Conservation (phyloP, 1,284 basidiomycete species). For the Ceratorhiza oryzae-sativae region DNA sequence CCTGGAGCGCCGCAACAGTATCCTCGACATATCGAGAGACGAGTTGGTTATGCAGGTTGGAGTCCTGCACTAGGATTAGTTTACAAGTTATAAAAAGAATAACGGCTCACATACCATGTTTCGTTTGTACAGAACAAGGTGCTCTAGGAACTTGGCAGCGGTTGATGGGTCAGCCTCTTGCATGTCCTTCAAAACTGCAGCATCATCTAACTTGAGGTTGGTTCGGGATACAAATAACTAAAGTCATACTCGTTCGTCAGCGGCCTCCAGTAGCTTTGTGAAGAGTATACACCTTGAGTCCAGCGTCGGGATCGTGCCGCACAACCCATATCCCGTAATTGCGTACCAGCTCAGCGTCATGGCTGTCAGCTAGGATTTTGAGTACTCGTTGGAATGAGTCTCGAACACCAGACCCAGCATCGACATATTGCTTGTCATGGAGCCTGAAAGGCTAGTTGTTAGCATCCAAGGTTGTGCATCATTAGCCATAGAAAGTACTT, state of each 20-base stretch:
- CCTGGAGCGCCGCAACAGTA: slow-evolving; percentile 56
- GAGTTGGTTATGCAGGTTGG: slow-evolving; percentile 65
- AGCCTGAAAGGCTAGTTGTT: slow-evolving; percentile 58
- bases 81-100: slow-evolving; percentile 5
- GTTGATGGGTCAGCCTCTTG: slow-evolving; percentile 54
- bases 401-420: slow-evolving; percentile 60
- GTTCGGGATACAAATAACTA: slow-evolving; percentile 64
- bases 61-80: slow-evolving; percentile 55
- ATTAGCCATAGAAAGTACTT: slow-evolving; percentile 60
- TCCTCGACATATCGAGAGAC: slow-evolving; percentile 64
- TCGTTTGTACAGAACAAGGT: slow-evolving; percentile 74
- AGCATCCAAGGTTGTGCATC: background rate
- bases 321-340: slow-evolving; percentile 85
- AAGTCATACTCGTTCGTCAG: background rate
- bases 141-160: slow-evolving; percentile 77
- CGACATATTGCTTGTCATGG: slow-evolving; percentile 71
- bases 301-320: slow-evolving; percentile 69
- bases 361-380: slow-evolving; percentile 64
- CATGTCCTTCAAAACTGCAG: slow-evolving; percentile 53
- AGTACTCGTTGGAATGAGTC: slow-evolving; percentile 78
- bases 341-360: slow-evolving; percentile 67
- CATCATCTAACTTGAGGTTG: slow-evolving; percentile 63
- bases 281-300: slow-evolving; percentile 65
- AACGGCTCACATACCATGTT: slow-evolving; percentile 57
- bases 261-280: background rate